Percentiles rank a stretch among this genome's conserved stretches.
These are phyloP conservation scores for Saururus chinensis DNA, from an alignment of 164 flowering plant genomes.

Conservation along the genomic window DNA sequence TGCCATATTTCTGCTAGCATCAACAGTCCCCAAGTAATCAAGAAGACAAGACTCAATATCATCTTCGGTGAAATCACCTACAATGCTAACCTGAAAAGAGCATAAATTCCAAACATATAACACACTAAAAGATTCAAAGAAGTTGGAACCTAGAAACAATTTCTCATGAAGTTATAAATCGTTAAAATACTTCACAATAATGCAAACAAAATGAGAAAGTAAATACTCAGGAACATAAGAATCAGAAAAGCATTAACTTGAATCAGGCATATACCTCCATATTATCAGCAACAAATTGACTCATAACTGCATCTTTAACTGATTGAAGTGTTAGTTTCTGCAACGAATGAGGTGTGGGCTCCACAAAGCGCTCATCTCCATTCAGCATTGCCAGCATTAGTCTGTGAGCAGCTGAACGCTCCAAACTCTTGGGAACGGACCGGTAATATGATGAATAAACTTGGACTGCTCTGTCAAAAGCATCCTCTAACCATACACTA, in stretches of 20 bases:
- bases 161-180: too few species aligned
- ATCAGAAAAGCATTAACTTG: not conserved
- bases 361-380: slow-evolving; percentile 98
- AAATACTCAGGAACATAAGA: not conserved
- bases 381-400: slow-evolving; percentile 91
- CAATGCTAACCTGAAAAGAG: slow-evolving; percentile 67
- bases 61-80: slow-evolving; percentile 92
- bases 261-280: slow-evolving; percentile 66
- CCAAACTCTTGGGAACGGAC: slow-evolving; percentile 96
- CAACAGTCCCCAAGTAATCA: slow-evolving; percentile 90
- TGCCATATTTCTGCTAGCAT: slow-evolving; percentile 24
- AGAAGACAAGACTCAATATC: slow-evolving; percentile 90
- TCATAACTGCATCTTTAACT: slow-evolving; percentile 91
- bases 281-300: slow-evolving; percentile 74
- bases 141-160: not conserved
- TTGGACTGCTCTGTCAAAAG: slow-evolving; percentile 94
- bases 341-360: slow-evolving; percentile 86
- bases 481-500: slow-evolving; percentile 98
- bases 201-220: too few species aligned
- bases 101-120: not conserved
- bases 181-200: too few species aligned
- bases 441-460: slow-evolving; percentile 86
- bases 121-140: not conserved
- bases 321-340: slow-evolving; percentile 57
- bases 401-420: slow-evolving; percentile 96